Conservation (phyloP, 1,284 basidiomycete genomes). For the Ceratobasidium sp. region DNA sequence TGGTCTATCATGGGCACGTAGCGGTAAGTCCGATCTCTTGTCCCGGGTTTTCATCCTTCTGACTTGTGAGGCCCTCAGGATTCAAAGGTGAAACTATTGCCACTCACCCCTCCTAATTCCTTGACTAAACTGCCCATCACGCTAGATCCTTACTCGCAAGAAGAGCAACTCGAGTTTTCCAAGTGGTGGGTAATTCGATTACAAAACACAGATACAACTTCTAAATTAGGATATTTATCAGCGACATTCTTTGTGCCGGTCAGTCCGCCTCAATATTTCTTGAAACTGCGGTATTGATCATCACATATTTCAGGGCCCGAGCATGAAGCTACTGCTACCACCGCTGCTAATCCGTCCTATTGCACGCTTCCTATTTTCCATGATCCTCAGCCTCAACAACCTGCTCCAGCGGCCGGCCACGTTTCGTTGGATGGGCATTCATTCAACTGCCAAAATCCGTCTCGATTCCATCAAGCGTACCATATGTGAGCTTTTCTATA, state of each 20-base stretch:
- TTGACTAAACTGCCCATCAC: not conserved
- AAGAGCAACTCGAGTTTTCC: slow-evolving; percentile 66
- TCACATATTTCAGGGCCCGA: slow-evolving; percentile 61
- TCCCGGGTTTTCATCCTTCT: not conserved
- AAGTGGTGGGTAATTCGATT: slow-evolving; percentile 63
- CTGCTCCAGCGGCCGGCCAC: slow-evolving; percentile 60
- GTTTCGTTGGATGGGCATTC: slow-evolving; percentile 68
- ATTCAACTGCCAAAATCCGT: slow-evolving; percentile 69
- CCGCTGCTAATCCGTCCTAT: slow-evolving; percentile 65
- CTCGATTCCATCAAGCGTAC: slow-evolving; percentile 64
- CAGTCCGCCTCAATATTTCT: not conserved
- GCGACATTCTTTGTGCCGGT: slow-evolving; percentile 18
- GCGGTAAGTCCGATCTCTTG: slow-evolving; percentile 12
- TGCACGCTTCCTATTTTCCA: slow-evolving; percentile 71
- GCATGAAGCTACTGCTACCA: slow-evolving; percentile 60
- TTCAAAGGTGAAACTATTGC: slow-evolving; percentile 40
- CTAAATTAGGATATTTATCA: not conserved
- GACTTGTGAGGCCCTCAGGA: slow-evolving; percentile 4
- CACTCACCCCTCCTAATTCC: not conserved
- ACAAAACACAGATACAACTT: not conserved
- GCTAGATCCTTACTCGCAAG: slow-evolving; percentile 69
- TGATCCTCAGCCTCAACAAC: slow-evolving; percentile 58
- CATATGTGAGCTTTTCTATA: slow-evolving; percentile 64
- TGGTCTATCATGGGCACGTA: slow-evolving; percentile 67
- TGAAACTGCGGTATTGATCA: not conserved